Evolutionary conservation across 768 basidiomycete genomes (phyloP), one percentile per base, ranked within the genome.

Genomic region (Tylopilus balloui): DNA sequence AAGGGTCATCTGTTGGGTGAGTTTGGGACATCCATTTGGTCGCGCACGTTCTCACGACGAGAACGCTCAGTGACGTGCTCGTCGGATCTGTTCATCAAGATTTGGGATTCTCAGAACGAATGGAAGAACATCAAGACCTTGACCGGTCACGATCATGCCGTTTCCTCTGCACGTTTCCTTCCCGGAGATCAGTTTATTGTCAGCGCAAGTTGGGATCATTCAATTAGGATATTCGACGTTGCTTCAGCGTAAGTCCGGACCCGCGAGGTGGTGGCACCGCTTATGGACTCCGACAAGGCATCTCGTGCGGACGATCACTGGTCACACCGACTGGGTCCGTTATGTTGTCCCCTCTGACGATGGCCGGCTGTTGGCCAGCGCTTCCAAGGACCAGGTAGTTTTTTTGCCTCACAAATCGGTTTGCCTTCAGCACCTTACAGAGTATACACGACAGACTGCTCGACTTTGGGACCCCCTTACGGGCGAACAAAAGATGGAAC

Each of bases 91-190:
- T 89, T 90, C 59, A 84, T 95, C 72, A 92, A 92, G 71, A 77
- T 95, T 51, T 95, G 92, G 92, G 89, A 93, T 67, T 80, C 85
- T 14, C 78, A 83, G 55, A 88, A 91, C 65, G 90, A 92, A 58
- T 94, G 89, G 78, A 91, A 89, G 72, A 92, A 91, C 65, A 76
- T 77, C 50, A 88, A 88, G 69, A 92, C 92, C 3, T 73, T 94
- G 42, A 81, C 85, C 48, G 92, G 92, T 8, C 92, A 95, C 61
- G 92, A 95, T 65, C 92, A 95, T 67, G 83, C 88, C 12, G 87
- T 95, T 41, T 93, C 92, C 11, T 81, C 83, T 23, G 91, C 86
- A 2, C 79, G 84, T 17, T 95, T 94, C 64, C 75, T 92, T 60
- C 90, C 91, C 0, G 83, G 84, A 43, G 92, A 92, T 63, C 86